These are phyloP conservation scores for Puccinia triticina DNA, from an alignment of 1,284 basidiomycete genomes.

Conservation along the genomic window DNA sequence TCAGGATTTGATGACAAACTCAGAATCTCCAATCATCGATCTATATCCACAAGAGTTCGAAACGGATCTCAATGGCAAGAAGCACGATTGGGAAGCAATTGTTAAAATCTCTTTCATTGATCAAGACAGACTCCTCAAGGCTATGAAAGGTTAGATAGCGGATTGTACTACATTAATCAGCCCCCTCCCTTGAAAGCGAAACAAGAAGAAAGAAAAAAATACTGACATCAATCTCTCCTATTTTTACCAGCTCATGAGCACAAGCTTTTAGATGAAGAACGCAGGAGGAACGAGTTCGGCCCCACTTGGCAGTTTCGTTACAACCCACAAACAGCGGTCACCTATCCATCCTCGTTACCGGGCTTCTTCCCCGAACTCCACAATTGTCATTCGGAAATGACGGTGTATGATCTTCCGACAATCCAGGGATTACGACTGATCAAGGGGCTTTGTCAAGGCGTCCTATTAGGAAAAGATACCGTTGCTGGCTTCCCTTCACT, in stretches of 20 bases:
- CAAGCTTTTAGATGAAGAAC: conserved; percentile 76
- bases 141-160: conserved; percentile 67
- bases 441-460: conserved; percentile 84
- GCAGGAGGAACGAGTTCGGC: conserved; percentile 75
- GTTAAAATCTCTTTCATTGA: conserved; percentile 99
- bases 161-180: background rate
- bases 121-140: conserved; percentile 73
- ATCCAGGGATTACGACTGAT: conserved; percentile 78
- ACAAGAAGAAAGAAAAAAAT: background rate
- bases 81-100: conserved; percentile 96
- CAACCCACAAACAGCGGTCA: conserved; percentile 63
- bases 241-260: conserved; percentile 66
- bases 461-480: conserved; percentile 71
- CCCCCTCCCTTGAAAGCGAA: background rate
- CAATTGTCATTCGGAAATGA: conserved; percentile 76
- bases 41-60: conserved; percentile 93
- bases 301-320: conserved; percentile 78
- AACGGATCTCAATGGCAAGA: conserved; percentile 95
- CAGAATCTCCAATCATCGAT: conserved; percentile 84
- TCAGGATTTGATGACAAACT: conserved; percentile 89
- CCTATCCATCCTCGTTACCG: conserved; percentile 85
- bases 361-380: conserved; percentile 92
- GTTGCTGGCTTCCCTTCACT: conserved; percentile 65
- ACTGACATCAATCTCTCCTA: background rate
- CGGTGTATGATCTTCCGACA: conserved; percentile 77